Base-by-base conservation (phyloP, 192 early-diverging fungal genomes). In the Diversispora epigaea region DNA sequence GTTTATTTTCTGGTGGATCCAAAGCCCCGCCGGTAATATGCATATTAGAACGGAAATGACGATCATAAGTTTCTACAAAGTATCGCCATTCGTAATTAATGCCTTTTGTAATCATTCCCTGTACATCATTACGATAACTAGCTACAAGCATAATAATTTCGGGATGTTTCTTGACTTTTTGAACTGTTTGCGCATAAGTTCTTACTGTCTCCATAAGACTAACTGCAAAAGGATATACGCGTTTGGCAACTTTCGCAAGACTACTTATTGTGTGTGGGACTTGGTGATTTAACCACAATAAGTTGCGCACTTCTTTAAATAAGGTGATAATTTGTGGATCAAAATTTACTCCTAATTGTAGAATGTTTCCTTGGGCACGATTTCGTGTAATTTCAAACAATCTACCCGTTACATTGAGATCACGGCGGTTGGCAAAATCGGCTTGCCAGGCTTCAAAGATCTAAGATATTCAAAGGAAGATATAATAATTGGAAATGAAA, bases 281-380 rank as follows among this genome's bases (percentile, higher is more conserved):
- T 75, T 89, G 91, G 84, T 93, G 99, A 44, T 94, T 92, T 17
- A 99, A 86, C 95, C 94, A 98, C n/a, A 95, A 75, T 77, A 99
- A 82, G 80, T 99, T 94, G 46, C 96, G 89, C 43, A 99, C 96
- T 82, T 99, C 98, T 83, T 99, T 99, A 86, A 99, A 99, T 66
- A 99, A 82, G 0, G 95, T 93, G 68, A 99, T 95, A 71, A 95
- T 89, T 79, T 96, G 93, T 1, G 87, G 82, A 76, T 99, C 97
- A 82, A 99, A 99, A 77, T 95, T 96, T 72, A 99, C 89, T 63
- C 86, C 87, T 8, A 99, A 86, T 77, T 94, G 91, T 43, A 94
- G 85, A 10, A 86, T 66, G 69, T 90, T 86, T 21, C 87, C 89
- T 41, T 88, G 85, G 0, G 93, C 91, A 47, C 96, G 89, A 62